These are phyloP conservation scores for Auxenochlorella protothecoides DNA, from an alignment of 139 green algal species.

Conservation along the genomic window DNA sequence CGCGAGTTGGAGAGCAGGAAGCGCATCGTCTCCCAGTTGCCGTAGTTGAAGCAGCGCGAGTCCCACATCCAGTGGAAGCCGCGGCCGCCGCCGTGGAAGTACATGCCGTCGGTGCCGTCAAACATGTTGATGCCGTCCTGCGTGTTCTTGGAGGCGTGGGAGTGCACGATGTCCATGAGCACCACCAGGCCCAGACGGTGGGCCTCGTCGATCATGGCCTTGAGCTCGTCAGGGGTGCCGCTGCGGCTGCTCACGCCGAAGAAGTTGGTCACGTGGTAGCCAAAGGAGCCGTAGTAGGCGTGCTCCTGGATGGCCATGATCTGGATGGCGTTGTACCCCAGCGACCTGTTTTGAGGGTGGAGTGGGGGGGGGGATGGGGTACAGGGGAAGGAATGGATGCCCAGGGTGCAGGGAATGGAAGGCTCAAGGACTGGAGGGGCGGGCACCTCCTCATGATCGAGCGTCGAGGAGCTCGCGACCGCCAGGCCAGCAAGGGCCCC, in stretches of 20 bases:
- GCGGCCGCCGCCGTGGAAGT: conserved; percentile 79
- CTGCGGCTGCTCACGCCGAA: conserved; percentile 83
- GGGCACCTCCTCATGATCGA: no score
- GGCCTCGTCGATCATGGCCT: conserved; percentile 87
- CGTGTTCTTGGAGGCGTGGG: conserved; percentile 82
- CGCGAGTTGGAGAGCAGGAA: conserved; percentile 93
- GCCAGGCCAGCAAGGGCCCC: no score
- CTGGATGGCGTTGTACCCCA: conserved; percentile 99
- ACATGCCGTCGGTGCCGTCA: conserved; percentile 83
- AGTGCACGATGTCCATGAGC: conserved; percentile 81
- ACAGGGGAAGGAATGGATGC: background rate
- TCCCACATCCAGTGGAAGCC: conserved; percentile 99
- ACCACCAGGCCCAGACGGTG: conserved; percentile 75
- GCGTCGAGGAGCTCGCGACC: no score
- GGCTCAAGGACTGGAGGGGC: no score
- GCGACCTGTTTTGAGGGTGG: conserved; percentile 11
- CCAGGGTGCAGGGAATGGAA: background rate
- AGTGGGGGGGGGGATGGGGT: background rate
- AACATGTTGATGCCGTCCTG: conserved; percentile 98
- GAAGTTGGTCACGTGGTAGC: conserved; percentile 92
- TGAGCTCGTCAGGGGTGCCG: conserved; percentile 96
- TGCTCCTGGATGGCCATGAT: conserved; percentile 99
- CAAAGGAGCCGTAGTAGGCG: conserved; percentile 84
- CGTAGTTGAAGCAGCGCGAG: conserved; percentile 96
- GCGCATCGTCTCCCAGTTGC: conserved; percentile 90